Evolutionary conservation across 2,329 filamentous ascomycete genomes (phyloP), one percentile per base, ranked within the genome.

Genomic region (Aspergillus alliaceus): DNA sequence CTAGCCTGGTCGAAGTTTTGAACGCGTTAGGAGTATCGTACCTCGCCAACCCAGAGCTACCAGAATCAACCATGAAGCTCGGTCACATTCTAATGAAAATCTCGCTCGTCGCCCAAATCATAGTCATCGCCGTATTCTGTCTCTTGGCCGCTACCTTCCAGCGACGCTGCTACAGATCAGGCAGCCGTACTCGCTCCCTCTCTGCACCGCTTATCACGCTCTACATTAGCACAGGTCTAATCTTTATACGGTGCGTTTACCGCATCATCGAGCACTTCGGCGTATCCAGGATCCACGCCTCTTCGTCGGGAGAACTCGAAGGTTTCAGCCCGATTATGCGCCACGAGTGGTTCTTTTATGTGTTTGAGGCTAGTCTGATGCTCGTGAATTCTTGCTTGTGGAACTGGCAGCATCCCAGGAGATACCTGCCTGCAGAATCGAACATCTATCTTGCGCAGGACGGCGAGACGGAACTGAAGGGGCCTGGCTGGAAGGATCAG

Each of bases 301-400:
- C 72, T 2, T 68, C 71, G 18, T 40, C 65, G 24, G 65, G 70
- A 2, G 39, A n/a, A 1, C 37, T 63, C 1, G 12, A 40, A 4
- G 61, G 72, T 6, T 69, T 82, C 1, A 79, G 75, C 11, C 77
- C 80, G 0, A 70, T 84, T 22, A 58, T 85, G n/a, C 76, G 81
- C 22, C 82, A 84, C 61, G 83, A 86, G 68, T 83, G 79, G 77
- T 86, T 79, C 69, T 86, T 86, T 59, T 84, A 82, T 63, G 75
- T 85, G 20, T 86, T 86, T 57, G 84, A 86, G 70, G 80, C 77
- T 1, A 61, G 66, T 0, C 66, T 84, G 12, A 86, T 86, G 84
- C 62, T 85, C 1, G 39, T 64, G 44, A 86, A 86, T 61, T 73
- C 74, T 9, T 68, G 75, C 31, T 64, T 86, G 62, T 75, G 82